Conservation (phyloP, 257 asterid genomes). For the Primulina tabacum region DNA sequence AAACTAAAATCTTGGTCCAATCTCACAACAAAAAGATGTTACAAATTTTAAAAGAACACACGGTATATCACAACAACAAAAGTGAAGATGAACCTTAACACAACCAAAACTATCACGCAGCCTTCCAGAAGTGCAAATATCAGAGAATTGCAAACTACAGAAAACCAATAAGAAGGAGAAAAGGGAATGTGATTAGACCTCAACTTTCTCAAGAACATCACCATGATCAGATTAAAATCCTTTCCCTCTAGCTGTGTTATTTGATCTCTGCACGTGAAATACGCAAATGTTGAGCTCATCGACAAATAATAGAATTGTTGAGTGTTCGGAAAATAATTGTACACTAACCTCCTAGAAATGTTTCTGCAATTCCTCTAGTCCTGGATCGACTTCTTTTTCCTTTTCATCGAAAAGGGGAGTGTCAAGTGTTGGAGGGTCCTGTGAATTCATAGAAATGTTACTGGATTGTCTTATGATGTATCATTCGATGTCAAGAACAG, state of each 20-base stretch:
- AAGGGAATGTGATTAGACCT: neutral
- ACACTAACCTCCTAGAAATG: slow-evolving; percentile 58
- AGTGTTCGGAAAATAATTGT: no score
- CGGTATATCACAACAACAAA: neutral
- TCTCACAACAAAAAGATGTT: no score
- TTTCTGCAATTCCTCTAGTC: slow-evolving; percentile 71
- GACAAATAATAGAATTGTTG: neutral
- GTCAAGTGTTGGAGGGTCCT: slow-evolving; percentile 80
- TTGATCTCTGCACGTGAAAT: neutral
- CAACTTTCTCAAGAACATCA: neutral
- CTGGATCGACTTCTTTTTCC: slow-evolving; percentile 54
- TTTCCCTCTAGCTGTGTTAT: neutral
- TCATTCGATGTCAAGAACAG: neutral
- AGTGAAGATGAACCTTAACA: neutral
- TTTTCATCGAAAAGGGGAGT: slow-evolving; percentile 50
- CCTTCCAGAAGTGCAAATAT: neutral
- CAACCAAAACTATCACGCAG: neutral
- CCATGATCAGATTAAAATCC: neutral
- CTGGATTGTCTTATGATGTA: neutral
- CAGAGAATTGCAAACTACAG: neutral
- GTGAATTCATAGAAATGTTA: slow-evolving; percentile 26
- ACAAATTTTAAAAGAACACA: no score
- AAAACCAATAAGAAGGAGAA: neutral
- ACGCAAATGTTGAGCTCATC: neutral
- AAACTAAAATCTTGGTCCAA: no score